Percentiles rank a stretch among this genome's conserved stretches.
Evolutionary conservation across 345 rosid species (phyloP).

Genomic region (Brassica napus): Da-Ae NC_063450.1:54525501-54526000

Average conservation of each 20-base stretch:
- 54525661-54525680: not conserved
- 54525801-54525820: constrained; percentile 29
- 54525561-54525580: constrained; percentile 1
- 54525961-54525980: too few relatives aligned
- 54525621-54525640: constrained; percentile 12
- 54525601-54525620: constrained; percentile 19
- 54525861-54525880: too few relatives aligned
- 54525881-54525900: too few relatives aligned
- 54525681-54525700: not conserved
- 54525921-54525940: too few relatives aligned
- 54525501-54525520: not conserved
- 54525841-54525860: too few relatives aligned
- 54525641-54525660: constrained; percentile 39
- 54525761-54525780: constrained; percentile 21
- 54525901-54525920: too few relatives aligned
- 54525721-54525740: constrained; percentile 39
- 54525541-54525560: not conserved
- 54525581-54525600: constrained; percentile 11
- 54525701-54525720: constrained; percentile 25
- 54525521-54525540: not conserved
- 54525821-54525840: not conserved
- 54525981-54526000: too few relatives aligned
- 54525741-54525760: constrained; percentile 19
- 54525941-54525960: too few relatives aligned
- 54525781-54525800: constrained; percentile 42